Evolutionary conservation across 116 monocot species (phyloP), one percentile per base, ranked within the genome.

Genomic region (Trichopus zeylanicus): DNA sequence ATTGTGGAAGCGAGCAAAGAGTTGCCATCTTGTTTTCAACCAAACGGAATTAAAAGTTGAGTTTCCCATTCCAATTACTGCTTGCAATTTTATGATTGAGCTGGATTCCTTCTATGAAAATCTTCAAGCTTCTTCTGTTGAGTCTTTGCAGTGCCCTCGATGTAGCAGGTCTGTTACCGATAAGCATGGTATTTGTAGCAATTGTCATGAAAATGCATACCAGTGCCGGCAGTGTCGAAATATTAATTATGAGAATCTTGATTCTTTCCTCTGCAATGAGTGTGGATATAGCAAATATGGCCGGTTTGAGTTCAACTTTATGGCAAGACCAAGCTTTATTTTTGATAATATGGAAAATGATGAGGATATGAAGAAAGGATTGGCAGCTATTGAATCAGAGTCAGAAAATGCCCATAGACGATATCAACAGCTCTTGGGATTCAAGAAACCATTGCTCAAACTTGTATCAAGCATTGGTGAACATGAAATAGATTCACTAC

Each of bases 201-300:
- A 98, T 65, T 98, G 98, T 64, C 98, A 81, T 80, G 98, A 98
- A 78, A 98, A 98, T 80, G 98, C 98, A 51, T 98, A 98, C 62
- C 98, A 98, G 46, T 98, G 98, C 64, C 67, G 98, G 53, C 98
- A 98, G 46, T 98, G 91, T 46, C 79, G 98, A 31, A 98, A 98
- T 62, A 98, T 98, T 58, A 98, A 98, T 75, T 98, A 98, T 74
- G 98, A 98, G 65, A 98, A 98, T 73, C 69, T 91, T 49, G 91
- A 98, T 74, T 98, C 98, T 47, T 98, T 98, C 61, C 91, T 98
- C 38, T 98, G 98, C 68, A 98, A 98, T 64, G 98, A 98, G 66
- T 98, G 98, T 62, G 98, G 98, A 53, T 98, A 91, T 71, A 98
- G 98, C 77, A 98, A 98, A 51, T 98, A 91, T 82, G 98, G 98